Conservation (phyloP, 2,329 filamentous ascomycete species). For the Pestalotiopsis sp. region DNA sequence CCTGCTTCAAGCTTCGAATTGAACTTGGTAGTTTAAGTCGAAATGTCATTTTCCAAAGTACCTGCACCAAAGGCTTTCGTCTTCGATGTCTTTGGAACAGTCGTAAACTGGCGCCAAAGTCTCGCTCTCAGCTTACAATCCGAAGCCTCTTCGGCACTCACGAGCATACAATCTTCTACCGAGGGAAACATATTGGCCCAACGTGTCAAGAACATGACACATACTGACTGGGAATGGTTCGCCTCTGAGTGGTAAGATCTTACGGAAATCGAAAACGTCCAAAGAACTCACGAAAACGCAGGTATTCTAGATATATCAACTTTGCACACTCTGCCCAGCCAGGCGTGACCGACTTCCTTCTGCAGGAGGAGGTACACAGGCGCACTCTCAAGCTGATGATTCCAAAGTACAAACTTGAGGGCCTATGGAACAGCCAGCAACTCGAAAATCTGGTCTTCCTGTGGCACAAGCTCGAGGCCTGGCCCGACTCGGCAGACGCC, state of each 20-base stretch:
- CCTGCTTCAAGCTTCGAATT: neutral
- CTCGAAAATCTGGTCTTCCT: constrained; percentile 53
- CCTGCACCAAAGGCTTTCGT: constrained; percentile 42
- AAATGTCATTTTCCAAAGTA: neutral
- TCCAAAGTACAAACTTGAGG: constrained; percentile 43
- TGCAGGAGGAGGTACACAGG: constrained; percentile 60
- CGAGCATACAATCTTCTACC: constrained; percentile 40
- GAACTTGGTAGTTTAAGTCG: neutral
- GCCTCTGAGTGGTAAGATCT: constrained; percentile 58
- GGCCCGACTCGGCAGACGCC: constrained; percentile 51
- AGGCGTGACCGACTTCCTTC: constrained; percentile 40
- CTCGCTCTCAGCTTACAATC: constrained; percentile 50
- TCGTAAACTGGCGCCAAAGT: constrained; percentile 62
- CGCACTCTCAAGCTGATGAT: constrained; percentile 51
- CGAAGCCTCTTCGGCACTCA: constrained; percentile 35
- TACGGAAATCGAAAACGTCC: too few relatives aligned
- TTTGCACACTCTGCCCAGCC: constrained; percentile 46
- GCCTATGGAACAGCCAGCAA: constrained; percentile 57
- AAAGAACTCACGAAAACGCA: neutral
- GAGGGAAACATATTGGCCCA: constrained; percentile 42
- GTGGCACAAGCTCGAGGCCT: constrained; percentile 61
- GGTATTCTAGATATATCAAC: constrained; percentile 41
- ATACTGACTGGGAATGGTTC: constrained; percentile 52
- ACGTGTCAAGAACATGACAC: constrained; percentile 43
- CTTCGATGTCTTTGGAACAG: constrained; percentile 64